Conservation (phyloP, 2,329 filamentous ascomycete genomes). For the Chrysoporthe austroafricana region DNA sequence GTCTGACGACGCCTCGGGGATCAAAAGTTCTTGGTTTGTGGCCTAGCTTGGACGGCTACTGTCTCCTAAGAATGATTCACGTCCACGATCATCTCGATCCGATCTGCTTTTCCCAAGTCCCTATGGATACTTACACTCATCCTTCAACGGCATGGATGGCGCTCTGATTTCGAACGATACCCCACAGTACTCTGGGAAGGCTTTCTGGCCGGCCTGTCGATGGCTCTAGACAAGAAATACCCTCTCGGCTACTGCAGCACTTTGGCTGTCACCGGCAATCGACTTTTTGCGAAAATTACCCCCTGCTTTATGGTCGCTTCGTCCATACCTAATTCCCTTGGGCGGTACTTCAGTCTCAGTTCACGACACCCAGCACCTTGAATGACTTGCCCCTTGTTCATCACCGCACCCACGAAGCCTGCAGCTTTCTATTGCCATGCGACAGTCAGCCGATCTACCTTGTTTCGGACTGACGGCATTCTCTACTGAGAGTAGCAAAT, state of each 20-base stretch:
- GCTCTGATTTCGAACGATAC: neutral
- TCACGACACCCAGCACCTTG: neutral
- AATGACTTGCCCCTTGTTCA: neutral
- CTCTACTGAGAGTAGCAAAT: neutral
- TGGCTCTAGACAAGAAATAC: neutral
- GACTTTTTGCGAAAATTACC: neutral
- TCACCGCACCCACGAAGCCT: neutral
- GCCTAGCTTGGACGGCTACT: slow-evolving; percentile 14
- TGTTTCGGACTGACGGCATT: neutral
- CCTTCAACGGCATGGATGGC: neutral
- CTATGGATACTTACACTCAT: neutral
- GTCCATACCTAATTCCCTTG: neutral
- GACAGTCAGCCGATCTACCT: neutral
- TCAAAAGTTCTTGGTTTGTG: neutral
- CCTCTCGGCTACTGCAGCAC: neutral
- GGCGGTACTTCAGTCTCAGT: neutral
- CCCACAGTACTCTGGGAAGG: neutral
- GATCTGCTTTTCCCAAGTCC: neutral
- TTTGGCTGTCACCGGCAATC: neutral
- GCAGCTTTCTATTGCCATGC: neutral
- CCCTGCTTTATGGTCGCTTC: neutral
- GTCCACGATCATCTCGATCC: neutral
- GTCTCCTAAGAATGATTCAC: neutral
- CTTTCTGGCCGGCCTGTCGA: neutral
- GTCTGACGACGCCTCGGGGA: neutral